Conservation (phyloP, 2,329 filamentous ascomycete species). For the Fusarium sp. region DNA sequence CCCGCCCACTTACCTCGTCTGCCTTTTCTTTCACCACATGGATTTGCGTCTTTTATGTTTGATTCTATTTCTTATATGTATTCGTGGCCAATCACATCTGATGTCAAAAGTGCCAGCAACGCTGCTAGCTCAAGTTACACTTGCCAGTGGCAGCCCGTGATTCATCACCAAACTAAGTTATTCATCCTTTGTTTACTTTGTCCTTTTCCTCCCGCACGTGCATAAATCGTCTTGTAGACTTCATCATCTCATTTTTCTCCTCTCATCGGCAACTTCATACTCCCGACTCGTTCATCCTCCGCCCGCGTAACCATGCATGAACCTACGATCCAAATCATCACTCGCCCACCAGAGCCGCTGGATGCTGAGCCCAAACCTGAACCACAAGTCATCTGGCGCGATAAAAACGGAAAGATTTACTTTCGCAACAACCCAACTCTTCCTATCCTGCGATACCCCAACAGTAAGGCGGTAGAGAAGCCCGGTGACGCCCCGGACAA, state of each 20-base stretch:
- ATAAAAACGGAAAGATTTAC: not conserved
- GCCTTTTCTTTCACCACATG: fast-evolving
- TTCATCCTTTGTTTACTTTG: not conserved
- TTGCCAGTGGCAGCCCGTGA: not conserved
- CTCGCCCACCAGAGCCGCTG: not conserved
- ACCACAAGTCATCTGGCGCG: not conserved
- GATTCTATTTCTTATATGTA: not conserved
- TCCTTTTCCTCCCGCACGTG: not conserved
- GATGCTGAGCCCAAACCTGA: not conserved
- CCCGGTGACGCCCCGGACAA: not conserved
- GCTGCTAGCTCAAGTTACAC: not conserved
- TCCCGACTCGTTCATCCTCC: not conserved
- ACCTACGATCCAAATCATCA: not conserved
- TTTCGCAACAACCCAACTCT: not conserved
- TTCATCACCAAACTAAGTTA: not conserved
- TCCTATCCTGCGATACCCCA: not conserved
- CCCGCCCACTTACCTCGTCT: not conserved
- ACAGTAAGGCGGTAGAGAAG: not conserved
- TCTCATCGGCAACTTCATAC: not conserved
- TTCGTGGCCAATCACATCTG: not conserved
- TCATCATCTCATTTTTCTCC: not conserved
- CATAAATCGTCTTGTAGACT: not conserved
- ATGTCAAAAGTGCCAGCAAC: not conserved
- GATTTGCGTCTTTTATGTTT: fast-evolving
- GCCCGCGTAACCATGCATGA: not conserved